Base-by-base conservation (phyloP, 2,329 filamentous ascomycete genomes). In the Myriosclerotinia duriaeana region DNA sequence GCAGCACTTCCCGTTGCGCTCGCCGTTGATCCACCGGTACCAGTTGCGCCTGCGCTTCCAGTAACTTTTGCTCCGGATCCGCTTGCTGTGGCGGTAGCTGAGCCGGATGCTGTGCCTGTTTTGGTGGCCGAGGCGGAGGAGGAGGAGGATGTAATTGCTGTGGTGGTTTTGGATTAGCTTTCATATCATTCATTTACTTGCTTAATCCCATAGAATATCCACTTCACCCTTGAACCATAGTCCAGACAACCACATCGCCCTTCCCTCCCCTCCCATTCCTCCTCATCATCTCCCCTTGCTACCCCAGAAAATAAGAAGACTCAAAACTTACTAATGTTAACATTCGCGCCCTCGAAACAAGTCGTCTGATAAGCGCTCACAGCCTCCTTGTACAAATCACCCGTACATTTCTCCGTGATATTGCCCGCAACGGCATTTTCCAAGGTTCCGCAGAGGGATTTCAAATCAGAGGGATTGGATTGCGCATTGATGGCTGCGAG, bases 401-500 rank as follows among this genome's bases (percentile, higher is more conserved):
- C 59, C 3, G 2, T 14, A 53, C 68, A 69, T 17, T 53, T 66
- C 34, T 64, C 58, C 2, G 68, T 69, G 17, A 69, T 68, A n/a
- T 69, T 69, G 12, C 68, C 68, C 40, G 22, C 14, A 9, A 69
- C 61, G 1, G 66, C 42, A n/a, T 54, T 5, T 52, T 60, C 55
- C 7, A 68, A 40, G 20, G 63, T 60, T 6, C 68, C 68, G 40
- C 66, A 69, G 5, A 68, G 53, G 1, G 63, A 40, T 30, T 66
- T 68, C 17, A 69, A n/a, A 61, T 69, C 66, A 17, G 66, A 61
- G 9, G 68, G 68, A 7, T 66, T 55, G 44, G 63, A n/a, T 64
- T 69, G 68, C 0, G 6, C 59, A 22, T 56, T 64, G 20, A 68
- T 38, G 50, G 72, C 73, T 66, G 68, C 70, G 58, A 75, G 66